Evolutionary conservation across 1,284 basidiomycete genomes (phyloP), one percentile per base, ranked within the genome.

Genomic region (Trametes versicolor): DNA sequence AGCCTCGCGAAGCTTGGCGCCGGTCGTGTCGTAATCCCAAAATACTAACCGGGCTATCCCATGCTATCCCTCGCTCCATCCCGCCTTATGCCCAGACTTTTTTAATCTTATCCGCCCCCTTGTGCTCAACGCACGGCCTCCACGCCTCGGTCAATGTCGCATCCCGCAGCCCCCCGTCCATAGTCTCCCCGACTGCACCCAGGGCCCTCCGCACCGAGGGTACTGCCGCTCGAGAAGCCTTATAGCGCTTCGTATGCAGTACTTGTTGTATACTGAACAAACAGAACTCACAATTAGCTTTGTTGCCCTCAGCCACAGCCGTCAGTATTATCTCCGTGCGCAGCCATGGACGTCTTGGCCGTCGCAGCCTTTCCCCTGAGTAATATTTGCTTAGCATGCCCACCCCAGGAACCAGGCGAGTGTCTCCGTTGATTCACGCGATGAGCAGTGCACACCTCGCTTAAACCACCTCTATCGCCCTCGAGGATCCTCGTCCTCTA

Each of bases 1-100:
- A 51, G 37, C 39, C 57, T 21, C 58, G 43, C 51, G 41, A 32
- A 32, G 23, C 39, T 47, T 58, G 55, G 59, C 57, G 55, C 55
- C 56, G 21, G 43, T 25, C 10, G 49, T 12, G 25, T 17, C 12
- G 25, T 50, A 50, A 50, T 48, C 25, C 45, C 45, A 48, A 13
- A 12, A 23, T 48, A 48, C 45, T 17, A 48, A 48, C 23, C 23
- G 21, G 21, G 37, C 23, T 41, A 29, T 41, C 49, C 47, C 47
- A 19, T n/a, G 43, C 23, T 55, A 54, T 45, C 41, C 41, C 41
- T 8, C 19, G 23, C 36, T 43, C 27, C 54, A 32, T 32, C 7
- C 49, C 21, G 15, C n/a, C 9, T 9, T 32, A 19, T 4, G 27
- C 49, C 15, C 49, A 15, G 15, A 27, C 15, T 27, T 19, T 49